Conservation (phyloP, 2,329 filamentous ascomycete genomes). For the Colletotrichum plurivorum region DNA sequence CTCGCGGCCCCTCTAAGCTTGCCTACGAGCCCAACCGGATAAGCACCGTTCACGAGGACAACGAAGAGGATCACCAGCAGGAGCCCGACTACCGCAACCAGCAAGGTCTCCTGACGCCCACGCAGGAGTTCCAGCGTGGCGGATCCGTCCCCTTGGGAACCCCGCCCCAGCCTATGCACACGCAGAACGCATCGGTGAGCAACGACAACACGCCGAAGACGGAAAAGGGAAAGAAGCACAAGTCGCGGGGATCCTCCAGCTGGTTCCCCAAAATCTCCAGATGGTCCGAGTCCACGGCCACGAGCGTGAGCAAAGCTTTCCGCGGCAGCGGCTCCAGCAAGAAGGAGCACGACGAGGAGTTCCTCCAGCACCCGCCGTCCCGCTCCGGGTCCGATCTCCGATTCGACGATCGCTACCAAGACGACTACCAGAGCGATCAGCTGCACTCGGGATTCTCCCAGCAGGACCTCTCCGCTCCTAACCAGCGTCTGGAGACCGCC, state of each 20-base stretch:
- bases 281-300: conserved; percentile 97
- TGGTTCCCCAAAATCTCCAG: conserved; percentile 94
- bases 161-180: conserved; percentile 67
- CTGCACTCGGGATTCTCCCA: conserved; percentile 71
- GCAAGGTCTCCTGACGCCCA: conserved; percentile 69
- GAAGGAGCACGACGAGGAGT: conserved; percentile 73
- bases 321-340: conserved; percentile 73
- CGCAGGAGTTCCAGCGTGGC: conserved; percentile 61
- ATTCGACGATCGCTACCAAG: conserved; percentile 72
- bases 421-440: conserved; percentile 73
- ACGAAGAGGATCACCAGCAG: conserved; percentile 80
- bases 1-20: conserved; percentile 60
- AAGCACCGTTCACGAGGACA: conserved; percentile 88
- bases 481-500: conserved; percentile 39
- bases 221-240: conserved; percentile 88
- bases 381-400: conserved; percentile 83
- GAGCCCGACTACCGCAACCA: conserved; percentile 55
- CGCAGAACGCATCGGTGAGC: conserved; percentile 67
- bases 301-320: conserved; percentile 85
- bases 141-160: conserved; percentile 69
- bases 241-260: conserved; percentile 83
- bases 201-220: conserved; percentile 84
- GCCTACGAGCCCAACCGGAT: conserved; percentile 76
- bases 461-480: conserved; percentile 57
- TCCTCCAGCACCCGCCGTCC: conserved; percentile 72